phyloP scores from a whole-genome alignment of 2,329 filamentous ascomycete species.

The Trichoderma afroharzianum region DNA sequence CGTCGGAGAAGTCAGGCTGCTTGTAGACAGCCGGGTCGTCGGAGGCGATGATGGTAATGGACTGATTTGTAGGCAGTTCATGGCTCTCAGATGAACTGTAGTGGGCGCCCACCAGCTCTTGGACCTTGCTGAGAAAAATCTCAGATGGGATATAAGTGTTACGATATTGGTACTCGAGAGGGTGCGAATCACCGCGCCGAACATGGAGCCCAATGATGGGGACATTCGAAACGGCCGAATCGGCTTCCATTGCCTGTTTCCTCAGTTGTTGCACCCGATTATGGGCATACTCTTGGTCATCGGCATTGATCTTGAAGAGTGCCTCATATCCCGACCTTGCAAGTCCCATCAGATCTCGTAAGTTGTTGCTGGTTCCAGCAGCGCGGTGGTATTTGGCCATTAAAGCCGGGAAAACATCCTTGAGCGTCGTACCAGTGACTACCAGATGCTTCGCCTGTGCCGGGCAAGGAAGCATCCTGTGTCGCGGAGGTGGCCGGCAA shows the following conservation, averaged over 20 bases:
- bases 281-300: conserved; percentile 63
- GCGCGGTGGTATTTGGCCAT: conserved; percentile 32
- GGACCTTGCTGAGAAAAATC: conserved; percentile 60
- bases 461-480: conserved; percentile 77
- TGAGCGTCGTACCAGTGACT: conserved; percentile 65
- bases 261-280: conserved; percentile 56
- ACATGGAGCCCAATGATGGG: conserved; percentile 68
- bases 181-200: conserved; percentile 74
- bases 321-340: conserved; percentile 67
- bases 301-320: conserved; percentile 63
- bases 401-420: conserved; percentile 60
- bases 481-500: conserved; percentile 68
- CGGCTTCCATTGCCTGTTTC: conserved; percentile 40
- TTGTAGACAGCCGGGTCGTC: conserved; percentile 77
- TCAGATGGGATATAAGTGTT: conserved; percentile 74
- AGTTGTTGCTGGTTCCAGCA: conserved; percentile 23
- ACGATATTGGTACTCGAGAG: conserved; percentile 71
- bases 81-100: conserved; percentile 40
- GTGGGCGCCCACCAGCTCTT: conserved; percentile 49
- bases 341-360: conserved; percentile 62
- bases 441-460: conserved; percentile 71
- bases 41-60: conserved; percentile 65
- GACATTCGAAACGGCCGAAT: conserved; percentile 36
- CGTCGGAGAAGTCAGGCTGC: conserved; percentile 56
- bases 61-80: conserved; percentile 34